Conservation (phyloP, 2,329 filamentous ascomycete species). For the Verticillium longisporum region DNA sequence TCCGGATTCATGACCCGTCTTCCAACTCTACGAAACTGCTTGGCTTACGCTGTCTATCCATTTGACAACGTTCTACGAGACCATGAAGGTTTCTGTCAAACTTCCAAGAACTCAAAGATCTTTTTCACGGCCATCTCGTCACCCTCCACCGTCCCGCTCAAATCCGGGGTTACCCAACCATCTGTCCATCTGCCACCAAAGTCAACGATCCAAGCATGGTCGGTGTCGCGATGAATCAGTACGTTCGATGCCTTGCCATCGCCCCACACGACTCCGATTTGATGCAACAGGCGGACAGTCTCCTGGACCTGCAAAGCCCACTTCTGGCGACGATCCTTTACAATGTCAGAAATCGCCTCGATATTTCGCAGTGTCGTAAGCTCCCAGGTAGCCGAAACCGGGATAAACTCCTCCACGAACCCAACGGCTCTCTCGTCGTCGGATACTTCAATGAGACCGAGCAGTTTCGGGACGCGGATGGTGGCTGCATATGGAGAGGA, state of each 20-base stretch:
- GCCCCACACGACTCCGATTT: background rate
- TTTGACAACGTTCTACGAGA: no score
- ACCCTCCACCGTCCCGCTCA: background rate
- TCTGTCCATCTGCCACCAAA: background rate
- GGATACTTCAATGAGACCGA: no score
- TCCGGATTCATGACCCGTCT: no score
- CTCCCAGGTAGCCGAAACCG: background rate
- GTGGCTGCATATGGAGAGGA: slow-evolving; percentile 5
- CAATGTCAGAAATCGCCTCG: background rate
- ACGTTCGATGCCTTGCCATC: background rate
- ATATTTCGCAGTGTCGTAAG: background rate
- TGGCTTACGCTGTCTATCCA: no score
- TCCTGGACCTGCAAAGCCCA: background rate
- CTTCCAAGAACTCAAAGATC: background rate
- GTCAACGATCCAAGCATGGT: background rate
- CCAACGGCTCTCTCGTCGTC: slow-evolving; percentile 8
- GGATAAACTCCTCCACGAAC: slow-evolving; percentile 9
- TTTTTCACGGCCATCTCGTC: background rate
- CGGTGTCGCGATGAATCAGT: background rate
- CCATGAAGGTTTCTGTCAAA: background rate
- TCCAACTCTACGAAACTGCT: no score
- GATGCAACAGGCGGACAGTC: background rate
- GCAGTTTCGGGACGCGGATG: slow-evolving; percentile 9
- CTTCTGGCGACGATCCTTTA: background rate
- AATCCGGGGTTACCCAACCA: background rate